phyloP scores from a whole-genome alignment of 257 asterid genomes.

The Hygrophila difformis region DNA sequence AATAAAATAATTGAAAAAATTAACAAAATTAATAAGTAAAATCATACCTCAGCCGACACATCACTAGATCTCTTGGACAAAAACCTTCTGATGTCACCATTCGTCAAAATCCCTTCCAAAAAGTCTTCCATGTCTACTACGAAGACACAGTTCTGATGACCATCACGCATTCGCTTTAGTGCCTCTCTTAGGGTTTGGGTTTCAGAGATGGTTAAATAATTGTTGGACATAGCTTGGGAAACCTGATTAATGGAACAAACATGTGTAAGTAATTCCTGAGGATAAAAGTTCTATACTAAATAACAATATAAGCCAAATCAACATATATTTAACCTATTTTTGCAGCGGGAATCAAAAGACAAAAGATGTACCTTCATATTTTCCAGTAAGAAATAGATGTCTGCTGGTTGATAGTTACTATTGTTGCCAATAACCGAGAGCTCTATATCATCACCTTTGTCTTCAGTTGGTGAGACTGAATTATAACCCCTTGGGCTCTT shows the following conservation, averaged over 20 bases:
- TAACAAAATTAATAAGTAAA: too few species aligned
- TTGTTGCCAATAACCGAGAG: constrained; percentile 47
- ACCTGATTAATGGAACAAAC: constrained; percentile 43
- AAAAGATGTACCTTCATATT: constrained; percentile 51
- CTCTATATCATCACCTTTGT: constrained; percentile 55
- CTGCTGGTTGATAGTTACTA: constrained; percentile 34
- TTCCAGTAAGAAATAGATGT: constrained; percentile 56
- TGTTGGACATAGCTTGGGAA: constrained; percentile 68
- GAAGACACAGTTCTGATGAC: constrained; percentile 57
- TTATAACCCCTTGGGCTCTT: constrained; percentile 61
- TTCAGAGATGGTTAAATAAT: constrained; percentile 47
- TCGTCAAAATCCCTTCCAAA: constrained; percentile 83
- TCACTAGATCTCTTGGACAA: constrained; percentile 35
- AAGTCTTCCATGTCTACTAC: constrained; percentile 63
- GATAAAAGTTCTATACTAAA: background rate
- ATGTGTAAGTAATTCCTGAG: background rate
- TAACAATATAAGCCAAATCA: constrained; percentile 8
- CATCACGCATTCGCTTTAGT: constrained; percentile 56
- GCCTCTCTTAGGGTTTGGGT: constrained; percentile 70
- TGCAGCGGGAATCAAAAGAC: constrained; percentile 8
- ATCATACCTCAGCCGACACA: constrained; percentile 56
- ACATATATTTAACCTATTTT: constrained; percentile 15
- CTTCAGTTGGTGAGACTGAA: constrained; percentile 55
- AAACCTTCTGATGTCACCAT: constrained; percentile 66
- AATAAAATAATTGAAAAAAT: constrained; percentile 2